Base-by-base conservation (phyloP, 2,329 filamentous ascomycete genomes). In the Cercospora sp. region DNA sequence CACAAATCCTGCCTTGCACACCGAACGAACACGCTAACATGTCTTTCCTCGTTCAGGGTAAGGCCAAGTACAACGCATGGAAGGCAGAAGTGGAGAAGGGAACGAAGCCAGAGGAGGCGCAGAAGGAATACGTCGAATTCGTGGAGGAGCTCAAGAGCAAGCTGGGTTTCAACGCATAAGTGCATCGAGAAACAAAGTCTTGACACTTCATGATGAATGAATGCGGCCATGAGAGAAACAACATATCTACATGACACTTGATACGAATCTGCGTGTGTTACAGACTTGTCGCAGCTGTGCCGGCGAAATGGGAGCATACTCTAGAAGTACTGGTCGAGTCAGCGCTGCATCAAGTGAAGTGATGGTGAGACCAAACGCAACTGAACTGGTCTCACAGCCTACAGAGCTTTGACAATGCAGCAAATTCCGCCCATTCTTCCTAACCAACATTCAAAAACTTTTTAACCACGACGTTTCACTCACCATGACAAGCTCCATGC, bases 41-140 rank as follows among this genome's bases (percentile, higher is more conserved):
- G 12, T 53, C 20, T 26, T 13, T 6, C 12, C 23, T 28, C 31
- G 5, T 40, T 9, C 16, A 79, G 78, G 77, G 73, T 68, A 96
- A 95, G 84, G 88, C 88, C 76, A 97, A 96, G 86, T 87, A 89
- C 83, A 86, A 84, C 75, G 88, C 90, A 64, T 97, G 93, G 93
- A 83, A 92, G 81, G 86, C 89, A 77, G 76, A 89, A 70, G 86
- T 88, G 76, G 87, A 93, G 69, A 85, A 89, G 68, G 87, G 85
- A 61, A 78, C 88, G 73, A 87, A 85, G 8, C 77, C 86, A 69
- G 85, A 90, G 71, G 80, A 89, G 72, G 93, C 93, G 20, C 90
- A 96, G 86, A 84, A 88, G 79, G 83, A 86, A 77, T 97, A 97
- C 82, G 86, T 96, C 75, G 84, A 85, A 73, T 83, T 90, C 69